Conservation (phyloP, 2,329 filamentous ascomycete genomes). For the Phaeosphaeriaceae sp. region DNA sequence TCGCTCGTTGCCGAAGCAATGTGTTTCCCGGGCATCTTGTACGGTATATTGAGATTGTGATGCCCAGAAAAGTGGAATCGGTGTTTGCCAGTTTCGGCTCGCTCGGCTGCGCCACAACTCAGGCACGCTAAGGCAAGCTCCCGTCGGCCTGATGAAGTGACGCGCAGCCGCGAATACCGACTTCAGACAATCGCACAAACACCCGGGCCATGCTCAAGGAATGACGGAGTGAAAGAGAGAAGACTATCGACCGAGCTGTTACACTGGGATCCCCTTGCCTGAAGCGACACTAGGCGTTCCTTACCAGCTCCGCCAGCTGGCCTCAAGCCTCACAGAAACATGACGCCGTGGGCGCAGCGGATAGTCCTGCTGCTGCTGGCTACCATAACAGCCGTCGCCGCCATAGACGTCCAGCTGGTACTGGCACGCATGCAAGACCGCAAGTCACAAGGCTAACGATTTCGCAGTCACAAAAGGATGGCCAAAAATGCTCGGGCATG, state of each 20-base stretch:
- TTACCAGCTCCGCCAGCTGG: constrained; percentile 36
- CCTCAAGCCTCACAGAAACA: constrained; percentile 38
- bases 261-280: constrained; percentile 4
- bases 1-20: constrained; percentile 19
- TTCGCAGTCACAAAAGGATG: constrained; percentile 75
- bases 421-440: not conserved
- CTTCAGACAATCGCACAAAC: not conserved
- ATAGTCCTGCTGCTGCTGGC: constrained; percentile 42
- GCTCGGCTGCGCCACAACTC: constrained; percentile 22
- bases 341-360: constrained; percentile 42
- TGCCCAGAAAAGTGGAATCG: not conserved
- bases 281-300: constrained; percentile 2
- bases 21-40: constrained; percentile 44
- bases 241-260: not conserved
- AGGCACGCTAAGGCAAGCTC: constrained; percentile 18
- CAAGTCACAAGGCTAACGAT: constrained; percentile 1
- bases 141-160: constrained; percentile 19
- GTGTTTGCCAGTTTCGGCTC: constrained; percentile 4
- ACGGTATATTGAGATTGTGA: constrained; percentile 10
- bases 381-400: constrained; percentile 40
- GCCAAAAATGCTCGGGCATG: constrained; percentile 91
- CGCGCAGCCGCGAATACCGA: constrained; percentile 20
- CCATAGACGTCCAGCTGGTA: constrained; percentile 48
- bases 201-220: not conserved
- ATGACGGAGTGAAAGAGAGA: constrained; percentile 2